These are phyloP conservation scores for Hypoxylon perforatum DNA, from an alignment of 495 filamentous ascomycete genomes.

Conservation along the genomic window DNA sequence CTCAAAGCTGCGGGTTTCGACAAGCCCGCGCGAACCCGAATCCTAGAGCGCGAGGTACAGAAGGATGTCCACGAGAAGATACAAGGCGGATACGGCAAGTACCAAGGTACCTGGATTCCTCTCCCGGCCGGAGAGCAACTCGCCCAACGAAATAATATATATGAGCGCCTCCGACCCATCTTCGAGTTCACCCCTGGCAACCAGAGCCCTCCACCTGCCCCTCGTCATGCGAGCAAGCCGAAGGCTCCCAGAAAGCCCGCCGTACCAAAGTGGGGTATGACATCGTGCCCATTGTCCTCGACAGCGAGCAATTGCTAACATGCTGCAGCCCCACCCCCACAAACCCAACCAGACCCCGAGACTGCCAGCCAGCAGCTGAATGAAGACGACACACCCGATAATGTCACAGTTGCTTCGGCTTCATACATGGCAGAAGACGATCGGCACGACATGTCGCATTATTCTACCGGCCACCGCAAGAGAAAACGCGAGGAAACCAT, in stretches of 20 bases:
- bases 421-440: slow-evolving; percentile 87
- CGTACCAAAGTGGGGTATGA: slow-evolving; percentile 64
- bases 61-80: slow-evolving; percentile 97
- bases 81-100: slow-evolving; percentile 98
- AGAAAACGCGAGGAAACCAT: slow-evolving; percentile 77
- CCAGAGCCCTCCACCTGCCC: slow-evolving; percentile 89
- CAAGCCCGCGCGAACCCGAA: slow-evolving; percentile 92
- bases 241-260: slow-evolving; percentile 71
- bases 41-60: slow-evolving; percentile 96
- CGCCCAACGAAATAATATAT: slow-evolving; percentile 84
- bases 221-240: slow-evolving; percentile 88
- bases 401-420: slow-evolving; percentile 79
- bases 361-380: slow-evolving; percentile 68
- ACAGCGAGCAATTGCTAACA: slow-evolving; percentile 39
- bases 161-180: slow-evolving; percentile 82
- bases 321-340: slow-evolving; percentile 29
- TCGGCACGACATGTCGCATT: slow-evolving; percentile 72
- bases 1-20: slow-evolving; percentile 77
- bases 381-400: slow-evolving; percentile 85
- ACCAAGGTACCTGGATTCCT: slow-evolving; percentile 98
- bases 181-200: slow-evolving; percentile 90
- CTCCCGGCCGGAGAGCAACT: slow-evolving; percentile 82
- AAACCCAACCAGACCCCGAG: slow-evolving; percentile 50
- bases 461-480: slow-evolving; percentile 76
- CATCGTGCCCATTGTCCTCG: slow-evolving; percentile 11